Percentiles rank a stretch among this genome's conserved stretches.
Evolutionary conservation across 441 rosid genomes (phyloP).

Genomic region (Croton laevigatus): DNA sequence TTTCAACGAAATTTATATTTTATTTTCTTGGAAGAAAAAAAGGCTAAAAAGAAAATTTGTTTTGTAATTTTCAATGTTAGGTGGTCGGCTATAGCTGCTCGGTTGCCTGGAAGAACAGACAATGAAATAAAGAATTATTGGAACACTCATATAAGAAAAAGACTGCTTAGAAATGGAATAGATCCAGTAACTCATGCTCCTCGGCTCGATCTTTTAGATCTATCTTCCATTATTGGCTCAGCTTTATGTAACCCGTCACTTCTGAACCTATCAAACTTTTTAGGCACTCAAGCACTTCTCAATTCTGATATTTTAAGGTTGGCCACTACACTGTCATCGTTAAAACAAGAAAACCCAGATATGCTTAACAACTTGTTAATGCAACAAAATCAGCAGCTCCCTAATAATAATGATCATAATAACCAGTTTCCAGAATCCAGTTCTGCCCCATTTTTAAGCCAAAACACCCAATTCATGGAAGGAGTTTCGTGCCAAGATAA

Average conservation of each 20-base stretch:
- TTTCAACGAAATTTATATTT: too few relatives aligned
- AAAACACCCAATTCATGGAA: slow-evolving; percentile 30
- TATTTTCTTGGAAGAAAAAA: too few relatives aligned
- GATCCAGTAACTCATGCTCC: slow-evolving; percentile 90
- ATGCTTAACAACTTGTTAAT: slow-evolving; percentile 17
- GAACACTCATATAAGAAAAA: slow-evolving; percentile 89
- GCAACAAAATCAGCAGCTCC: slow-evolving; percentile 26
- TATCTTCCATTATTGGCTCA: slow-evolving; percentile 57
- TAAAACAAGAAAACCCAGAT: slow-evolving; percentile 54
- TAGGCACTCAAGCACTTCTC: slow-evolving; percentile 43
- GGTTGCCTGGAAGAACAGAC: slow-evolving; percentile 88
- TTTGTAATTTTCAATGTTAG: slow-evolving; percentile 31
- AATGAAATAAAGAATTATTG: slow-evolving; percentile 91
- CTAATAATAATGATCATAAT: slow-evolving; percentile 16
- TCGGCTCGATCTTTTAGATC: slow-evolving; percentile 64
- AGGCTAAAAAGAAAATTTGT: too few relatives aligned
- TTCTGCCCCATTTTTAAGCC: slow-evolving; percentile 20
- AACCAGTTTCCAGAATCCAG: slow-evolving; percentile 11
- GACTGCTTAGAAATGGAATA: slow-evolving; percentile 74
- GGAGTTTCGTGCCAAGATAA: slow-evolving; percentile 25
- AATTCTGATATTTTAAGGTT: slow-evolving; percentile 46
- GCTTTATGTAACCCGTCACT: slow-evolving; percentile 42
- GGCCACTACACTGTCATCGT: slow-evolving; percentile 37
- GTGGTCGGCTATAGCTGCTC: slow-evolving; percentile 96
- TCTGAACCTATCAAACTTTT: slow-evolving; percentile 37